Conservation (phyloP, 306 rosid species). For the Amphicarpaea edgeworthii region DNA sequence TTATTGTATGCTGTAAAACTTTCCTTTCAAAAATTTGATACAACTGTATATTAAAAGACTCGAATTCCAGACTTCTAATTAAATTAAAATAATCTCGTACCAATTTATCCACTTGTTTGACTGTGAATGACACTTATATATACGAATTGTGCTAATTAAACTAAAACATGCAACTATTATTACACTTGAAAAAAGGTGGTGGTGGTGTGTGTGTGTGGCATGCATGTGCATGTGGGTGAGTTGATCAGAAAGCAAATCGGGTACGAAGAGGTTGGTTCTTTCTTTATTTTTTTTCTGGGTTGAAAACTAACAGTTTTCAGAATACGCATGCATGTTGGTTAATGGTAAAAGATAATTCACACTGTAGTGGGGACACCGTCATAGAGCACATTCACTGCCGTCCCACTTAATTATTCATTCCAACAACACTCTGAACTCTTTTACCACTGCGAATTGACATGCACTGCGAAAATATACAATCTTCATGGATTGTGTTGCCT, state of each 20-base stretch:
- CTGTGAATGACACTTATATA: too few species aligned
- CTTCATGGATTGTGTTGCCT: not conserved
- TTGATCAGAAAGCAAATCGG: not conserved
- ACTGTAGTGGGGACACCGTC: conserved; percentile 46
- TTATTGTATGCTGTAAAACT: too few species aligned
- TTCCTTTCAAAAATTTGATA: too few species aligned
- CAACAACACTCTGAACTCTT: conserved; percentile 16
- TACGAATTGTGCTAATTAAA: not conserved
- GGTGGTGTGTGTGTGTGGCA: not conserved
- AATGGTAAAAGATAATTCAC: conserved; percentile 30
- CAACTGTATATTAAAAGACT: too few species aligned
- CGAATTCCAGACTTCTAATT: too few species aligned
- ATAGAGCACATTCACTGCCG: conserved; percentile 39
- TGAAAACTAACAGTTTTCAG: not conserved
- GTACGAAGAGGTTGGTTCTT: not conserved
- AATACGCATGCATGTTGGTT: conserved; percentile 32
- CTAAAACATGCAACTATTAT: not conserved
- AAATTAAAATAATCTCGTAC: too few species aligned
- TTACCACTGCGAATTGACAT: conserved; percentile 11
- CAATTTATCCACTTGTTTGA: too few species aligned
- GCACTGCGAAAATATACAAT: not conserved
- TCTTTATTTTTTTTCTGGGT: not conserved
- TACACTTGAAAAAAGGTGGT: not conserved
- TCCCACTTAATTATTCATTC: conserved; percentile 33
- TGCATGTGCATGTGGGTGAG: not conserved